phyloP scores from a whole-genome alignment of 345 rosid genomes.

The Acer negundo region DNA sequence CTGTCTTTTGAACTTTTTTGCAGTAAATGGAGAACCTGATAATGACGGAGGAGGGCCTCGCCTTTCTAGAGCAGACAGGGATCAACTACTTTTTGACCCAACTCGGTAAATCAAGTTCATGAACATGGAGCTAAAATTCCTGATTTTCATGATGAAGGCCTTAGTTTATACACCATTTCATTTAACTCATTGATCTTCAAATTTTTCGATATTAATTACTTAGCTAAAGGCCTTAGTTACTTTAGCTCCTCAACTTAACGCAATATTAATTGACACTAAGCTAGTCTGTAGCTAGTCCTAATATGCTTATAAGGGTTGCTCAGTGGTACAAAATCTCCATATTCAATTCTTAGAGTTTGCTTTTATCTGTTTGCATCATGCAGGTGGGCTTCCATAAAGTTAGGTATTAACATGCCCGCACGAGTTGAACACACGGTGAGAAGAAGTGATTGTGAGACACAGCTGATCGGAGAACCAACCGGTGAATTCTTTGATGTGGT shows the following conservation, averaged over 20 bases:
- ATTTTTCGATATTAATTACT: too few species aligned
- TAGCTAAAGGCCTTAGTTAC: too few species aligned
- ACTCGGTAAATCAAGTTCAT: constrained; percentile 49
- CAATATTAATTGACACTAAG: not conserved
- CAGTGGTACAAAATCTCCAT: too few species aligned
- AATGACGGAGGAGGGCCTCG: constrained; percentile 40
- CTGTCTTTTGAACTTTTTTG: constrained; percentile 16
- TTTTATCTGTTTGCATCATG: constrained; percentile 20
- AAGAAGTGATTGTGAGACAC: constrained; percentile 60
- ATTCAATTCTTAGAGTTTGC: too few species aligned
- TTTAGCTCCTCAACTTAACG: not conserved
- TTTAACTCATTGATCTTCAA: not conserved
- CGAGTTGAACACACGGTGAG: constrained; percentile 80
- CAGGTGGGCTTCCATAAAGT: constrained; percentile 67
- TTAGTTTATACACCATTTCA: not conserved
- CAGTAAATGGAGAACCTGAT: constrained; percentile 52
- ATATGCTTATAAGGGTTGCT: not conserved
- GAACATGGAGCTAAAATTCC: not conserved
- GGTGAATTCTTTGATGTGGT: constrained; percentile 78
- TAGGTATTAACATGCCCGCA: constrained; percentile 82
- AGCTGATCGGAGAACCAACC: constrained; percentile 85
- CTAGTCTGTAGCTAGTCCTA: not conserved
- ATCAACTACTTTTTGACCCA: constrained; percentile 58
- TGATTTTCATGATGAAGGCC: not conserved
- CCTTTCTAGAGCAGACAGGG: constrained; percentile 59